Evolutionary conservation across 129 eudicot genomes (phyloP).

Genomic region (Calendula officinalis): DNA sequence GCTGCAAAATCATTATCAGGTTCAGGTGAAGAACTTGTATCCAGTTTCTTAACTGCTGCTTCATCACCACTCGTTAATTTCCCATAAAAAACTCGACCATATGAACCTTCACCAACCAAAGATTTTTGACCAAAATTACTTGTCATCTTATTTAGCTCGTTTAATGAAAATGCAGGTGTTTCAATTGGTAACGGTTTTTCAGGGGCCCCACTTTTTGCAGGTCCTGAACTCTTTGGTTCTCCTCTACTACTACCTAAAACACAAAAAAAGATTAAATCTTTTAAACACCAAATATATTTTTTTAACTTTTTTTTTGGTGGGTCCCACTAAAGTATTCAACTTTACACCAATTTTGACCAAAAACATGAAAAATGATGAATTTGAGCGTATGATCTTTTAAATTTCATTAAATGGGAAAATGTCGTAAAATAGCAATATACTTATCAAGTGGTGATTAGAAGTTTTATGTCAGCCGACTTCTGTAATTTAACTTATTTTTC

Average conservation of each 20-base stretch:
- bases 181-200: conserved; percentile 44
- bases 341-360: no score
- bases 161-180: conserved; percentile 45
- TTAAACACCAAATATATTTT: neutral
- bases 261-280: no score
- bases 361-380: no score
- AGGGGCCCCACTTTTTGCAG: conserved; percentile 39
- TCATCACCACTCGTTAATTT: conserved; percentile 39
- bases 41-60: conserved; percentile 54
- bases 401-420: no score
- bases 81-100: conserved; percentile 54
- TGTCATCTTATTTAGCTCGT: conserved; percentile 45
- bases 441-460: no score
- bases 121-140: conserved; percentile 43
- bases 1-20: conserved; percentile 45
- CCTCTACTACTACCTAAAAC: conserved; percentile 56
- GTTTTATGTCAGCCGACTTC: no score
- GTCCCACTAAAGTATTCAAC: no score
- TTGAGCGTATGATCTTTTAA: no score
- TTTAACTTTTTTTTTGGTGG: no score
- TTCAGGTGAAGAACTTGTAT: conserved; percentile 47
- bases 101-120: conserved; percentile 65
- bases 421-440: no score
- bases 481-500: no score
- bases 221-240: conserved; percentile 49